A percentile compares a stretch with the other conserved stretches of the same genome.
Evolutionary conservation across 2,329 filamentous ascomycete species (phyloP).

Genomic region (Fusarium multiceps): DNA sequence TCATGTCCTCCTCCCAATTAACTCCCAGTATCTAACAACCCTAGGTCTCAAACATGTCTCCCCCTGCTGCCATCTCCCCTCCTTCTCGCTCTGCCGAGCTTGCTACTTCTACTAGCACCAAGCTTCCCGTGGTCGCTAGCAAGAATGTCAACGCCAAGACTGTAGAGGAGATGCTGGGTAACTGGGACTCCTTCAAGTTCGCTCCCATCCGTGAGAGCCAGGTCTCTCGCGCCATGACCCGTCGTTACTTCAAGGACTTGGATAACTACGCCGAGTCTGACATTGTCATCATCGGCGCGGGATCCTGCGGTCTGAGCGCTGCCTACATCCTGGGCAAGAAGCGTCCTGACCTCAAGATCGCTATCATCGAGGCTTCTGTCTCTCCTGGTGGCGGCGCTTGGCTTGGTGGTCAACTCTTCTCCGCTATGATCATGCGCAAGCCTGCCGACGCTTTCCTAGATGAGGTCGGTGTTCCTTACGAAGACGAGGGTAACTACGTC

Average conservation of each 20-base stretch:
- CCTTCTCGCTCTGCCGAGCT: constrained; percentile 61
- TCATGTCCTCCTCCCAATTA: constrained; percentile 78
- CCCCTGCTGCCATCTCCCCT: constrained; percentile 75
- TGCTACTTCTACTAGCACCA: constrained; percentile 48
- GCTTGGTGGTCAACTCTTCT: constrained; percentile 95
- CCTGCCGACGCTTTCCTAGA: constrained; percentile 86
- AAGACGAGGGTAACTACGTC: constrained; percentile 88
- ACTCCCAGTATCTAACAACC: constrained; percentile 47
- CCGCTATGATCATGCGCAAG: constrained; percentile 94
- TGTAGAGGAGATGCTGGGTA: constrained; percentile 66
- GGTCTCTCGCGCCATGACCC: constrained; percentile 92
- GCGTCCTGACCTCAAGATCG: constrained; percentile 90
- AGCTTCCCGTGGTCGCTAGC: constrained; percentile 36
- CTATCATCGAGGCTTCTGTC: constrained; percentile 88
- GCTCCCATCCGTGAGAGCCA: constrained; percentile 90
- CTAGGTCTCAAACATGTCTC: constrained; percentile 64
- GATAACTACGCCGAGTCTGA: constrained; percentile 92
- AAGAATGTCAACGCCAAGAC: constrained; percentile 49
- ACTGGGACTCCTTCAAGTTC: constrained; percentile 87
- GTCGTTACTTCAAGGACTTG: constrained; percentile 91
- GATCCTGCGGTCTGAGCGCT: constrained; percentile 85
- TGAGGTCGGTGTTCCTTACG: constrained; percentile 84
- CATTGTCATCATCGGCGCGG: constrained; percentile 92
- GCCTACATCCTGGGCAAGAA: constrained; percentile 86
- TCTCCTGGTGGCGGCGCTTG: constrained; percentile 90